Base-by-base conservation (phyloP, 306 rosid genomes). In the Dryas alaskensis region DNA sequence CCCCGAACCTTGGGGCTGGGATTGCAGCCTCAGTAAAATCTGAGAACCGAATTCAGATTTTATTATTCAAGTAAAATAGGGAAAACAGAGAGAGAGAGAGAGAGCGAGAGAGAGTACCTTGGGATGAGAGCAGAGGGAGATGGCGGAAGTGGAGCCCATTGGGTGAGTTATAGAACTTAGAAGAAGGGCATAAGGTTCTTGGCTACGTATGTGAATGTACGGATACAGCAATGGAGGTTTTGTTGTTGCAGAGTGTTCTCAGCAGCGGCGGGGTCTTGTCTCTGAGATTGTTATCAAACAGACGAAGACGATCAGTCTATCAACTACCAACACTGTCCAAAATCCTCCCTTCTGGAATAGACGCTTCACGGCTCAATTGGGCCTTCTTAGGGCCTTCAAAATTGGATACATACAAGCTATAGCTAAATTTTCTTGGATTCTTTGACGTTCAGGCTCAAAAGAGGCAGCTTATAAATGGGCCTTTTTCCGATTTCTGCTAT, bases 81-180 rank as follows among this genome's bases (percentile, higher is more conserved):
- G 31, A 4, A 27, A 60, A 55, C 10, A 4, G 40, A 55, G 31
- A 61, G 4, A 39, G 31, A 47, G 31, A 27, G 31, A 6, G 69
- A 53, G 51, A 11, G 14, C 77, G 69, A 63, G 50, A 4, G 60
- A 46, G 45, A 19, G 66, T 45, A 88, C 88, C 82, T 80, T 84
- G 3, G 92, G 87, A 67, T 77, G 89, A 74, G 92, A 76, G 84
- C 43, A 83, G 64, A 89, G 77, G 76, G 89, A 89, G 73, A 84
- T 69, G 4, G 89, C 80, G 75, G 88, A 87, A 86, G 90, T 57
- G 74, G 82, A 87, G 67, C 79, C 83, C 97, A 93, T 93, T 60
- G 8, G 57, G 78, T 17, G 22, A 46, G 43, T 51, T 60, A 7
- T 7, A 42, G 65, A 60, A 60, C 19, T 40, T 40, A 62, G 48